Evolutionary conservation across 2,329 filamentous ascomycete genomes (phyloP), one percentile per base, ranked within the genome.

Genomic region (Monilinia laxa): DNA sequence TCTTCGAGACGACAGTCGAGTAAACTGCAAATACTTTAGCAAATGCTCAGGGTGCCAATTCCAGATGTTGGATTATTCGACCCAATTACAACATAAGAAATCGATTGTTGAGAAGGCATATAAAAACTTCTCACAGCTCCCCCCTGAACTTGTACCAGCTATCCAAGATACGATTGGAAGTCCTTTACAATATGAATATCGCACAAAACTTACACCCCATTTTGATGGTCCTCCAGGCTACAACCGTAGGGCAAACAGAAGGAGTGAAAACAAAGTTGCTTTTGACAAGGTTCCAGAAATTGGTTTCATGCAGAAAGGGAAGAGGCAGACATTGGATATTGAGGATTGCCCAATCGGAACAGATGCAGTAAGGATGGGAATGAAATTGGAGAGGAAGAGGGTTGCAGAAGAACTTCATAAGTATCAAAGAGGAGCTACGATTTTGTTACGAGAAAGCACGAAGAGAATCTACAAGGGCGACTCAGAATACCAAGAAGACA

Each of bases 321-420:
- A 85, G 58, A 84, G 89, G 66, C 83, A 83, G 69, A 93, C 93
- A 3, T 81, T 99, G 70, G 95, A 99, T 76, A 98, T 99, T 70
- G 95, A 99, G 77, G 93, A 98, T 76, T 99, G 95, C 73, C 95
- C 95, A 7, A 96, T 99, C 69, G 95, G 91, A 62, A 99, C 95
- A 2, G 88, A 91, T 40, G 90, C 91, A 49, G 90, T 99, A 20
- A 85, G 92, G 35, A 83, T 85, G 71, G 95, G 94, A 35, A 87
- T 97, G 81, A 87, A 84, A 72, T 83, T 85, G 10, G 94, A 97
- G 81, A 83, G 94, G n/a, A 83, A 85, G 74, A 86, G 90, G 67
- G 91, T 98, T 71, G 83, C 83, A 1, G 80, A 83, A 31, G 89
- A 95, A 69, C 87, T 91, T 65, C 77, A 81, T 20, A 87, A 86